These are phyloP conservation scores for Cercospora sp. DNA, from an alignment of 2,329 filamentous ascomycete species.

Conservation along the genomic window DNA sequence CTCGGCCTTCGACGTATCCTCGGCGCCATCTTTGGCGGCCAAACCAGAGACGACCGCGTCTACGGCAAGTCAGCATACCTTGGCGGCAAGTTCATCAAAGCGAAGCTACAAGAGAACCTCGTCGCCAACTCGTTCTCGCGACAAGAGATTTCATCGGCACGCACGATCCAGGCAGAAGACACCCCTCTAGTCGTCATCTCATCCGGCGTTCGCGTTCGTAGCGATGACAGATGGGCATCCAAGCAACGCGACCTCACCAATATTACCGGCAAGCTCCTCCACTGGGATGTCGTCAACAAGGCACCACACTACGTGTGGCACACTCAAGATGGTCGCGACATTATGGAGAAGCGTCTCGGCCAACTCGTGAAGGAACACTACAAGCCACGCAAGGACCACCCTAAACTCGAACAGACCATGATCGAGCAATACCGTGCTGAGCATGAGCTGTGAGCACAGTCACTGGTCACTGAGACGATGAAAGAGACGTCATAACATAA, in stretches of 20 bases:
- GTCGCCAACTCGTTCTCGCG: constrained; percentile 81
- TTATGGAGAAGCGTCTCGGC: constrained; percentile 76
- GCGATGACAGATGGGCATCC: constrained; percentile 71
- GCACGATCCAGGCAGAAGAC: constrained; percentile 73
- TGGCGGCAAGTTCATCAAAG: constrained; percentile 79
- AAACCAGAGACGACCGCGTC: constrained; percentile 77
- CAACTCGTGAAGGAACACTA: constrained; percentile 58
- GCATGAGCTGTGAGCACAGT: constrained; percentile 5
- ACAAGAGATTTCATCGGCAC: constrained; percentile 75
- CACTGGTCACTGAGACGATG: background rate
- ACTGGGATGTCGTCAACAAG: constrained; percentile 83
- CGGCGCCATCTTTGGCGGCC: constrained; percentile 78
- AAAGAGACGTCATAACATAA: background rate
- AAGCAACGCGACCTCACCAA: constrained; percentile 82
- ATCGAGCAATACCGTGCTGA: constrained; percentile 8
- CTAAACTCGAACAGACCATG: constrained; percentile 2
- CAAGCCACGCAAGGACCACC: constrained; percentile 17
- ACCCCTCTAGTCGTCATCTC: constrained; percentile 79
- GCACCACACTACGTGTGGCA: constrained; percentile 87
- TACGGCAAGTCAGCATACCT: constrained; percentile 79
- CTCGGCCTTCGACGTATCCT: constrained; percentile 78
- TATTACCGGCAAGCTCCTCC: constrained; percentile 73
- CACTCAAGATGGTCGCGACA: constrained; percentile 67
- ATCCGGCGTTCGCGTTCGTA: constrained; percentile 70
- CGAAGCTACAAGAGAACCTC: constrained; percentile 87